Evolutionary conservation across 108 stramenopile genomes (phyloP).

Genomic region (Epithemia pelagica): DNA sequence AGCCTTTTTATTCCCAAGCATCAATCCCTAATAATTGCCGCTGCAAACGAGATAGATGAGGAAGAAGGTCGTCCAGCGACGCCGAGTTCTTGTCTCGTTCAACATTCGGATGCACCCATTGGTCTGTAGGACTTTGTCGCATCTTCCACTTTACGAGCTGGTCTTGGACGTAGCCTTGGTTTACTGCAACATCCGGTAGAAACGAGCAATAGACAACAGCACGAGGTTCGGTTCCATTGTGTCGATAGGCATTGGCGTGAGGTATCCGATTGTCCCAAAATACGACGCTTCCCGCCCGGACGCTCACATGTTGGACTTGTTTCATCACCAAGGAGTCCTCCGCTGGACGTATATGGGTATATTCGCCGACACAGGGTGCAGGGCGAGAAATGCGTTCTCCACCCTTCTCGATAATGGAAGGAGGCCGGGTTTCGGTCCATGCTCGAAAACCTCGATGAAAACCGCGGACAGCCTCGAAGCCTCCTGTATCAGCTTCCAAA

Average conservation of each 20-base stretch:
- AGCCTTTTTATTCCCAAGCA: not conserved
- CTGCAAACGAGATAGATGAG: not conserved
- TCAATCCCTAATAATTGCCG: not conserved
- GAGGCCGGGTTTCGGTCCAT: constrained; percentile 50
- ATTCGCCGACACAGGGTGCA: constrained; percentile 83
- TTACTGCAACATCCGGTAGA: constrained; percentile 73
- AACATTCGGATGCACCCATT: not conserved
- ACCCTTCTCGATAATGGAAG: constrained; percentile 7
- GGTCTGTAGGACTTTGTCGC: constrained; percentile 3
- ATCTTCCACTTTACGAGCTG: constrained; percentile 50
- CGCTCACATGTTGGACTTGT: constrained; percentile 67
- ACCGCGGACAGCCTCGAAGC: constrained; percentile 87
- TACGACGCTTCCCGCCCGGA: constrained; percentile 75
- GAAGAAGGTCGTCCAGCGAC: not conserved
- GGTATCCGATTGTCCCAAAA: constrained; percentile 91
- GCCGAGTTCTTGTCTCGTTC: not conserved
- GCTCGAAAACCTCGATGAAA: constrained; percentile 82
- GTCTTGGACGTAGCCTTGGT: constrained; percentile 57
- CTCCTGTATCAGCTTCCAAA: constrained; percentile 68
- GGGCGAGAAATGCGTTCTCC: constrained; percentile 1
- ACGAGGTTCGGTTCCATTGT: constrained; percentile 51
- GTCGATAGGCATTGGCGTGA: constrained; percentile 81
- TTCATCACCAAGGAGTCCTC: constrained; percentile 72
- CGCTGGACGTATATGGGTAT: constrained; percentile 80
- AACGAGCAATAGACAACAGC: constrained; percentile 85